Evolutionary conservation across 176 grass and related monocot species (phyloP), one percentile per base, ranked within the genome.

Genomic region (Aegilops sharonensis): DNA sequence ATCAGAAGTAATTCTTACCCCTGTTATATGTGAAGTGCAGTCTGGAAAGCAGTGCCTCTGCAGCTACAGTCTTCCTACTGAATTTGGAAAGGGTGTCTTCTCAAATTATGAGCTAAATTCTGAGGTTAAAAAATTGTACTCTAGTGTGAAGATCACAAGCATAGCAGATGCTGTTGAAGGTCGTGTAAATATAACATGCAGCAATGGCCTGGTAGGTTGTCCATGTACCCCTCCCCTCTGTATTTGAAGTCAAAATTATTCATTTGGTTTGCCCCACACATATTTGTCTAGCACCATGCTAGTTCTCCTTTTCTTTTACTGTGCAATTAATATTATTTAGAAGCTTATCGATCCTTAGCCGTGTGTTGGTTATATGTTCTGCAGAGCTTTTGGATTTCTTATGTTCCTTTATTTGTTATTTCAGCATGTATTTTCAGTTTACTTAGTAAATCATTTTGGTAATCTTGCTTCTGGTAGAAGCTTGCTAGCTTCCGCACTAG

Each of bases 1-100:
- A 30, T 82, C 31, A 72, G 7, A 52, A 37, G 37, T 89, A 85
- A 82, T 66, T 57, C 25, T 32, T 72, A 59, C 15, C 65, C 59
- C 56, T 11, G 62, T 77, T 91, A 56, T 77, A 65, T 85, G 35
- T 85, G 56, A 81, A 57, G 75, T 88, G 83, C 91, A 98, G 95
- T 98, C 93, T 66, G 95, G 95, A 88, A 93, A 91, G 66, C 89
- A 94, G 86, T 98, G 95, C 83, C 91, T 98, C 52, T 98, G 95
- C 89, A 92, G 88, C 87, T 98, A 91, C 78, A 85, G 59, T 62
- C 89, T 98, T 15, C 93, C 93, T 87, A 89, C 72, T 89, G 83
- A 78, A 60, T 68, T 92, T 64, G 89, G 93, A 32, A 93, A 81
- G 48, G 70, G 48, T 59, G 15, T 91, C 75, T 62, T 87, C 72